Conservation (phyloP, 345 rosid genomes). For the Euclidium syriacum region DNA sequence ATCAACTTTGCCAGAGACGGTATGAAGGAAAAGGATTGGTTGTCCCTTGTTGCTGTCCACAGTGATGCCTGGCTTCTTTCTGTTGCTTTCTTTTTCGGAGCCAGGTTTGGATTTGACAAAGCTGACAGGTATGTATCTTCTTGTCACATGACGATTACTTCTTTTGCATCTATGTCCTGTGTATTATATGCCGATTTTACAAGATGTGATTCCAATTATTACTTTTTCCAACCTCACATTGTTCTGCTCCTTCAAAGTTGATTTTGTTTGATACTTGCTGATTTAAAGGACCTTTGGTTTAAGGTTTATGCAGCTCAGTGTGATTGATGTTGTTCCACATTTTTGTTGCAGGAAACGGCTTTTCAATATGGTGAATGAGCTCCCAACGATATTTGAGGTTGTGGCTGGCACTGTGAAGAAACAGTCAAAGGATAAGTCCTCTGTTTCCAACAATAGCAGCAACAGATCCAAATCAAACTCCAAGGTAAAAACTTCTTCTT, state of each 20-base stretch:
- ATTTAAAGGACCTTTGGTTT: background rate
- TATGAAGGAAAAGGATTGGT: conserved; percentile 86
- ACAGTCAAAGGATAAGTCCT: conserved; percentile 56
- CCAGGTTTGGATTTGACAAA: conserved; percentile 85
- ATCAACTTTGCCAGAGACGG: conserved; percentile 97
- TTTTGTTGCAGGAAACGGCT: conserved; percentile 64
- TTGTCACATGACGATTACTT: background rate
- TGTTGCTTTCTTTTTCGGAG: conserved; percentile 87
- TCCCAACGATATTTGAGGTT: conserved; percentile 78
- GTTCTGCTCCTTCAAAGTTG: background rate
- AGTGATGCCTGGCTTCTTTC: conserved; percentile 77
- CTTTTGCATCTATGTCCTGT: background rate
- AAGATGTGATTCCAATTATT: background rate
- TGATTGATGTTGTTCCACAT: background rate
- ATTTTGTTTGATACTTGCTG: background rate
- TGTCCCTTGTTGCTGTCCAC: conserved; percentile 61
- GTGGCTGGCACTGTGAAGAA: conserved; percentile 66
- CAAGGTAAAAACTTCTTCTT: conserved; percentile 36
- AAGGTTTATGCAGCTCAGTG: background rate
- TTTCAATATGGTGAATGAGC: conserved; percentile 79
- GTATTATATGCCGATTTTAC: background rate
- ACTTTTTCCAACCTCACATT: background rate
- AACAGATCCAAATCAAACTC: conserved; percentile 70
- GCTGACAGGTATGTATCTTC: conserved; percentile 59
- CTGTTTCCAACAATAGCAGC: conserved; percentile 62